Conservation (phyloP, 2,329 filamentous ascomycete species). For the Calonectria leucothoes region DNA sequence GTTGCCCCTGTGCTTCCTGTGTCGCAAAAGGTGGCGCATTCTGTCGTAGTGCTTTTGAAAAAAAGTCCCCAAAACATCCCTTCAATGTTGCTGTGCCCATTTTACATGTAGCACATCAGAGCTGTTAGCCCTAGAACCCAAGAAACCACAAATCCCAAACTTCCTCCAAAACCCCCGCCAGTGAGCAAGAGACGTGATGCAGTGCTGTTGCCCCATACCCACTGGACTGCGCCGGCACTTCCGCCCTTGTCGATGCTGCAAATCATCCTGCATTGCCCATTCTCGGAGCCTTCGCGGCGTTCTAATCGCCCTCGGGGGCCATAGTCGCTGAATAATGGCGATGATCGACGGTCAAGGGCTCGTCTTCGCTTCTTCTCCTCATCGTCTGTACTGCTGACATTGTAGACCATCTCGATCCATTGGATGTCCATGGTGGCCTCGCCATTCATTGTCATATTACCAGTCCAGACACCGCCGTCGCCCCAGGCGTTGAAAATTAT, state of each 20-base stretch:
- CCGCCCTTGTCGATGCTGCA: slow-evolving; percentile 50
- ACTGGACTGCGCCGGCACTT: slow-evolving; percentile 35
- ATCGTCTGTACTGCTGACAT: slow-evolving; percentile 46
- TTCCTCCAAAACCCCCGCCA: not conserved
- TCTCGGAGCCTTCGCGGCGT: slow-evolving; percentile 39
- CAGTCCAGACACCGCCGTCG: slow-evolving; percentile 69
- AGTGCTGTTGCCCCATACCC: slow-evolving; percentile 40
- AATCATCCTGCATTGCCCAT: slow-evolving; percentile 39
- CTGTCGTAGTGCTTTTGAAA: not conserved
- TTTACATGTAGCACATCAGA: not conserved
- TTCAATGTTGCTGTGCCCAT: too few species aligned
- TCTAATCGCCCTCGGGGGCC: slow-evolving; percentile 47
- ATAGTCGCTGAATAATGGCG: not conserved
- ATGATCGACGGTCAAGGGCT: not conserved
- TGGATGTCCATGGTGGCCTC: slow-evolving; percentile 69
- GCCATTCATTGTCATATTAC: slow-evolving; percentile 64
- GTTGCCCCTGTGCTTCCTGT: not conserved
- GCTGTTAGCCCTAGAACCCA: slow-evolving; percentile 7
- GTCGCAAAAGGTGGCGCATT: not conserved
- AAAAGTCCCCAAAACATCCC: not conserved
- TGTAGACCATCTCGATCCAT: slow-evolving; percentile 72
- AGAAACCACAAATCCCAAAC: not conserved
- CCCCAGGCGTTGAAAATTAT: slow-evolving; percentile 72
- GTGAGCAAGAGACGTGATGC: slow-evolving; percentile 22
- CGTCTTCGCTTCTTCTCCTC: slow-evolving; percentile 12